Conservation (phyloP, 345 rosid genomes). For the thale cress (Arabidopsis thaliana) region TAIR10.1 NC_003076.8:22638001-22638500, state of each 20-base stretch:
- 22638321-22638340: conserved; percentile 1
- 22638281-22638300: background rate
- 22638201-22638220: background rate
- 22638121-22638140: background rate
- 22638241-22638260: background rate
- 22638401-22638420: conserved; percentile 1
- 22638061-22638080: background rate
- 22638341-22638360: conserved; percentile 29
- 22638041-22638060: conserved; percentile 18
- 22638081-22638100: background rate
- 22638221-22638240: background rate
- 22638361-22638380: conserved; percentile 15
- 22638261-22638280: background rate
- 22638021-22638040: background rate
- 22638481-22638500: conserved; percentile 97
- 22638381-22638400: background rate
- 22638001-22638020: conserved; percentile 10
- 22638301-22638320: background rate
- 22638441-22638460: conserved; percentile 91
- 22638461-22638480: conserved; percentile 97
- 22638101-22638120: background rate
- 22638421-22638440: conserved; percentile 37
- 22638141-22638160: background rate
- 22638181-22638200: background rate
- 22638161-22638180: conserved; percentile 6